phyloP scores from a whole-genome alignment of 2,329 filamentous ascomycete genomes.

The Hypocreales sp. region DNA sequence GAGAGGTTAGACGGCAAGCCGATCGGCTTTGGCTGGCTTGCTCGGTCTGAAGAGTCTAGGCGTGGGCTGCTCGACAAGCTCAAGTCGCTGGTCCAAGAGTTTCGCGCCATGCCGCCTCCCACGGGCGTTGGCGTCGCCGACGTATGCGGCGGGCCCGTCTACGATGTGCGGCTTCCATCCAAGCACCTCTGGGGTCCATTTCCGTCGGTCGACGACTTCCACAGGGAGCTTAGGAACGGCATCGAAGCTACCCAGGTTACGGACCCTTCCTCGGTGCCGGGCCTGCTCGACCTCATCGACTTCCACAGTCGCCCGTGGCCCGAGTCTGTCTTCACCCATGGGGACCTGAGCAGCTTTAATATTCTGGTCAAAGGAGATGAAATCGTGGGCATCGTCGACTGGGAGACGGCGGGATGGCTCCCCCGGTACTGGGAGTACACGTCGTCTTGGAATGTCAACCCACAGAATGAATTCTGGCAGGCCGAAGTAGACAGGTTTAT shows the following conservation, averaged over 20 bases:
- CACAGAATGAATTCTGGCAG: slow-evolving; percentile 7
- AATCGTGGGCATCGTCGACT: slow-evolving; percentile 26
- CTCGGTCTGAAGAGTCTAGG: slow-evolving; percentile 2
- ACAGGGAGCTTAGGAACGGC: slow-evolving; percentile 13
- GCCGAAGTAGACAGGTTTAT: slow-evolving; percentile 6
- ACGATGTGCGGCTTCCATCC: slow-evolving; percentile 10
- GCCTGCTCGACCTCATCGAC: slow-evolving; percentile 15
- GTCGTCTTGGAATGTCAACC: slow-evolving; percentile 5
- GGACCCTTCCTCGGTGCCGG: slow-evolving; percentile 6
- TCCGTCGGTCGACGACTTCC: slow-evolving; percentile 13
- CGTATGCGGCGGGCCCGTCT: slow-evolving; percentile 10
- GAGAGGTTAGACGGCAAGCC: slow-evolving; percentile 11
- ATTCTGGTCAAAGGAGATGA: slow-evolving; percentile 23
- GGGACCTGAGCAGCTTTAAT: slow-evolving; percentile 26
- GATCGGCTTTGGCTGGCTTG: slow-evolving; percentile 5
- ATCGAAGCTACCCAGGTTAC: slow-evolving; percentile 2
- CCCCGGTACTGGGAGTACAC: slow-evolving; percentile 18
- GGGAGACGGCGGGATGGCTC: slow-evolving; percentile 17
- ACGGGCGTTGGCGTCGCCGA: slow-evolving; percentile 7
- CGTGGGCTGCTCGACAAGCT: slow-evolving; percentile 8
- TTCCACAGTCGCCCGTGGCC: slow-evolving; percentile 19
- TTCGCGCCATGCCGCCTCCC: slow-evolving; percentile 9
- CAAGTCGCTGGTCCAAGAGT: slow-evolving; percentile 6
- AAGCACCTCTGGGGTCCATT: slow-evolving; percentile 15
- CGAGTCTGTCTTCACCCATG: slow-evolving; percentile 26